Conservation (phyloP, 192 early-diverging fungal species). For the Entomortierella lignicola region DNA sequence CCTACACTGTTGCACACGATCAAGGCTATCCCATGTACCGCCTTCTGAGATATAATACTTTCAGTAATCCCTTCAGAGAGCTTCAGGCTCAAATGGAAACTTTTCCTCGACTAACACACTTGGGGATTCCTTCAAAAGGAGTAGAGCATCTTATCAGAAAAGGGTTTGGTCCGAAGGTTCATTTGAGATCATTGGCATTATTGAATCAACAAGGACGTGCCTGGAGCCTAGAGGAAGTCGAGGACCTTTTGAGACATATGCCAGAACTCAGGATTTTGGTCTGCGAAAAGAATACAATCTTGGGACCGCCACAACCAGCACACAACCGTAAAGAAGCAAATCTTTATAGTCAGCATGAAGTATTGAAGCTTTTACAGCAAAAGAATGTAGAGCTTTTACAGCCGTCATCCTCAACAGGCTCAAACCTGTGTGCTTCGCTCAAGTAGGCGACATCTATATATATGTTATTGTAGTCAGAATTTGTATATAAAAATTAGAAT, state of each 20-base stretch:
- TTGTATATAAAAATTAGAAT: not conserved
- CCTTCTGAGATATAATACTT: constrained; percentile 19
- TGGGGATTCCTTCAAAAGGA: constrained; percentile 41
- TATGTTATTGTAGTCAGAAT: not conserved
- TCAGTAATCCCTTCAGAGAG: constrained; percentile 31
- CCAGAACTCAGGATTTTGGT: constrained; percentile 11
- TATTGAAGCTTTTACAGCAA: constrained; percentile 1
- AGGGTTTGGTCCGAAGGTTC: constrained; percentile 37
- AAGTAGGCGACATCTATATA: not conserved
- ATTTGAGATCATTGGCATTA: constrained; percentile 27
- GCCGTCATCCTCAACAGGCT: constrained; percentile 2
- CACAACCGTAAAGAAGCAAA: not conserved
- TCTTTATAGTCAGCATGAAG: constrained; percentile 1
- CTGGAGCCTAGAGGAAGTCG: constrained; percentile 28
- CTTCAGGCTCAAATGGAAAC: constrained; percentile 32
- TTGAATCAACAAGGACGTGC: constrained; percentile 43
- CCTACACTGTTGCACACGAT: constrained; percentile 36
- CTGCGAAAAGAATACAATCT: constrained; percentile 46
- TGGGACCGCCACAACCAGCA: constrained; percentile 2
- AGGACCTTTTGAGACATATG: constrained; percentile 34
- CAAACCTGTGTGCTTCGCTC: not conserved
- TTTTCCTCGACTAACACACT: constrained; percentile 29
- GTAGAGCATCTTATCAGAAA: constrained; percentile 36
- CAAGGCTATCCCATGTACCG: constrained; percentile 53
- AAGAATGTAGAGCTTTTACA: constrained; percentile 24